Base-by-base conservation (phyloP, 139 green algal genomes). In the Asterochloris erici region DNA sequence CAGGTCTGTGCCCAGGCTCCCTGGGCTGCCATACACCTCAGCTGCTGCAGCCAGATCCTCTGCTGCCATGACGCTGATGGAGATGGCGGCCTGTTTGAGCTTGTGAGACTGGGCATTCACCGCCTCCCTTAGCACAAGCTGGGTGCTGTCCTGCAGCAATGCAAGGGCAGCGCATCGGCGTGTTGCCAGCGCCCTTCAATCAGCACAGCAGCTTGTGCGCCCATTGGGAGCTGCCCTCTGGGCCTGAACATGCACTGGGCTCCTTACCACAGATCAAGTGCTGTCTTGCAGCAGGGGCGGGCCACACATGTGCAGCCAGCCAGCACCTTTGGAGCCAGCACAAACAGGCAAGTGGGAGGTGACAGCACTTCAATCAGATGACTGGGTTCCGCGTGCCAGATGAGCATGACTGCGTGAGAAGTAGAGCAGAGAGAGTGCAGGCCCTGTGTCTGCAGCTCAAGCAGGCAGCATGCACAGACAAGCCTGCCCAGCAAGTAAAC, bases 131-230 rank as follows among this genome's bases (percentile, higher is more conserved):
- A 90, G 71, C 24, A 73, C 69, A 47, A 79, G 62, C 78, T 73
- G n/a, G 21, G 87, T 83, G 14, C 71, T 68, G 23, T 85, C 87
- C 81, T 88, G 76, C 68, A 78, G 23, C 38, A 11, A 54, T 9
- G 14, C 23, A 11, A 76, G n/a, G 23, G 70, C 17, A 21, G 17
- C 17, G 17, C 21, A 71, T 26, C 21, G 19, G 17, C 19, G 2
- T 21, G 19, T 23, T 4, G 17, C 2, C 66, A 26, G 66, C 21
- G 66, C 19, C 17, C 21, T 23, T 71, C 66, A 71, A 23, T 21
- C 21, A 71, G 4, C 21, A 23, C 19, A 71, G 66, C 19, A 71
- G 19, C 19, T 21, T 21, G 66, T 71, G 21, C 17, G 10, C 21
- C 10, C 10, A 9, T 23, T 9, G 6, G 10, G 66, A 71, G 21